Evolutionary conservation across 345 rosid genomes (phyloP), one percentile per base, ranked within the genome.

Genomic region (Eucalyptus tenuipes): DNA sequence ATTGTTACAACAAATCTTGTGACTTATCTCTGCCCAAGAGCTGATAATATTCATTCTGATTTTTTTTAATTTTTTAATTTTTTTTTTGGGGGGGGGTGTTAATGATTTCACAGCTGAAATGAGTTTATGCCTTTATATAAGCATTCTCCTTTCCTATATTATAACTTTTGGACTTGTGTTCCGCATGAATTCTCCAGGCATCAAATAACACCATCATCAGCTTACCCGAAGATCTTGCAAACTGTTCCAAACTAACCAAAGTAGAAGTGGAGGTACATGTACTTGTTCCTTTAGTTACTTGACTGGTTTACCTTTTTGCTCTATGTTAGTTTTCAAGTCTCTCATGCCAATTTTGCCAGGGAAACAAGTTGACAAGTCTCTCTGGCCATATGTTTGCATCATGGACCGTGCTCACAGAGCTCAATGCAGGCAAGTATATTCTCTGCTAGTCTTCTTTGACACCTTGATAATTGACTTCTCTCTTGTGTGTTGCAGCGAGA

Each of bases 391-490:
- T 94, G 91, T 89, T 96, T 88, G 94, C 93, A 71, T 94, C 98
- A 48, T 97, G 99, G 97, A 90, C 95, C 89, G 89, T 91, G 93
- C 95, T 97, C 88, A 94, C 95, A 14, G 99, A 97, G 89, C 92
- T 96, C 85, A 97, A 95, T 91, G 96, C 96, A 88, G 94, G 99
- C 96, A 95, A 96, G 91, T 86, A 86, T 49, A 85, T 50, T 6
- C 89, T 48, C 50, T 87, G 37, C 33, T n/a, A 15, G 24, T 82
- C 45, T 57, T 75, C 29, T 64, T 47, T 88, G 81, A 47, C 13
- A 47, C 82, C 44, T 29, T 64, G 71, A 25, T 84, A 33, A 9
- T 87, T 66, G 71, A 55, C 42, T 87, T 88, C 59, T 86, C 53
- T 86, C 40, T 47, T 44, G 80, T 87, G 50, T 45, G 71, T 48